phyloP scores from a whole-genome alignment of 768 basidiomycete species.

The Termitomyces sp. region DNA sequence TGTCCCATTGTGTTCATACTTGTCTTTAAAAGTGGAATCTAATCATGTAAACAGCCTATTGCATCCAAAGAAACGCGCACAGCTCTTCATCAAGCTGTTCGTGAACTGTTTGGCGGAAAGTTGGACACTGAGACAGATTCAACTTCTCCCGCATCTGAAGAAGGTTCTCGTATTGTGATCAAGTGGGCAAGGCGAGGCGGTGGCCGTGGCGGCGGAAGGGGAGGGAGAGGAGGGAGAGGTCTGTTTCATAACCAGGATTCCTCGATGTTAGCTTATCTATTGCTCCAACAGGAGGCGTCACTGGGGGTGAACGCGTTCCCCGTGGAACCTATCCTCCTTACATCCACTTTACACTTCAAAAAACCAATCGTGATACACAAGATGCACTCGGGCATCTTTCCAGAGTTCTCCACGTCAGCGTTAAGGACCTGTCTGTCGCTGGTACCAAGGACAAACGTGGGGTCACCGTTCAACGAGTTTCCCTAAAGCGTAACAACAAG shows the following conservation, averaged over 20 bases:
- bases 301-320: conserved; percentile 38
- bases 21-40: conserved; percentile 9
- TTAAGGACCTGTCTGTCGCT: conserved; percentile 84
- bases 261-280: neutral
- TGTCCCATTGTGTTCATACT: conserved; percentile 20
- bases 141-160: conserved; percentile 43
- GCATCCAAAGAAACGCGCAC: conserved; percentile 77
- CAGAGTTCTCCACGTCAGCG: conserved; percentile 68
- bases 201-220: conserved; percentile 46
- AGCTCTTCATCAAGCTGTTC: conserved; percentile 74
- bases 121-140: conserved; percentile 80
- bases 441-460: conserved; percentile 99
- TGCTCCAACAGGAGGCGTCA: conserved; percentile 4
- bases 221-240: conserved; percentile 40
- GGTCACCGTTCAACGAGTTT: conserved; percentile 91
- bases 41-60: conserved; percentile 60
- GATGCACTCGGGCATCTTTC: conserved; percentile 84
- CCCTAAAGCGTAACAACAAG: conserved; percentile 70
- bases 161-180: conserved; percentile 75
- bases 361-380: conserved; percentile 96
- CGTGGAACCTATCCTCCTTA: conserved; percentile 78
- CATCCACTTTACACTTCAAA: conserved; percentile 95
- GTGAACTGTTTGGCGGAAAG: conserved; percentile 79
- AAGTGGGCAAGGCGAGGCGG: conserved; percentile 65
- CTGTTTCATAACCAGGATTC: neutral